Conservation (phyloP, 2,329 filamentous ascomycete genomes). For the Zymoseptoria passerinii region DNA sequence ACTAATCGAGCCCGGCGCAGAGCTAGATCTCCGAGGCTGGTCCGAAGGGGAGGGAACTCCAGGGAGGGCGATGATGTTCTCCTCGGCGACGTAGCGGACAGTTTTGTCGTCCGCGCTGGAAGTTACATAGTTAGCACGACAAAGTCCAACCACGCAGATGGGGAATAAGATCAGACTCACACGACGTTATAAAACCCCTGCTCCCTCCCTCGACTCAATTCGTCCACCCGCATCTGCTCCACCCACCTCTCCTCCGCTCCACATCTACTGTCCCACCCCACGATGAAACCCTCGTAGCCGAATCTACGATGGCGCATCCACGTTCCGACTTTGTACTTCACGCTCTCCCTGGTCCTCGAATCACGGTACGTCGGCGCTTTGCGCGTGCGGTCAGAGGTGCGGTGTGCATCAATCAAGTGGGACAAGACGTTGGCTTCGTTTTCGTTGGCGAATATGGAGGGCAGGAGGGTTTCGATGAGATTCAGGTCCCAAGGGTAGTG, state of each 20-base stretch:
- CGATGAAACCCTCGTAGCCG: slow-evolving; percentile 70
- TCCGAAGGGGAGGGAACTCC: slow-evolving; percentile 4
- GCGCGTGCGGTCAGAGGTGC: slow-evolving; percentile 47
- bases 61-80: slow-evolving; percentile 64
- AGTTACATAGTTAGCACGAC: background rate
- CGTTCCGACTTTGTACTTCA: slow-evolving; percentile 67
- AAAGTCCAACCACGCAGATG: background rate
- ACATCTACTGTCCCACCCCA: slow-evolving; percentile 69
- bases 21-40: background rate
- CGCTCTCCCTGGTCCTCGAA: background rate
- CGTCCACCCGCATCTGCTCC: slow-evolving; percentile 54
- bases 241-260: slow-evolving; percentile 55
- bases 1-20: background rate
- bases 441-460: slow-evolving; percentile 49
- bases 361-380: slow-evolving; percentile 32
- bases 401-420: slow-evolving; percentile 48
- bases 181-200: slow-evolving; percentile 81
- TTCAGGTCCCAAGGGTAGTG: slow-evolving; percentile 64
- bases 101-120: slow-evolving; percentile 57
- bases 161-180: slow-evolving; percentile 47
- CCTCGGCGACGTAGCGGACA: slow-evolving; percentile 68
- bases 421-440: slow-evolving; percentile 48
- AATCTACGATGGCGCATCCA: slow-evolving; percentile 78
- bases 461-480: slow-evolving; percentile 60
- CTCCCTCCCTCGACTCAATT: slow-evolving; percentile 48